Percentiles rank a stretch among this genome's conserved stretches.
Evolutionary conservation across 1,284 basidiomycete species (phyloP).

Genomic region (Phlebopus sp.): DNA sequence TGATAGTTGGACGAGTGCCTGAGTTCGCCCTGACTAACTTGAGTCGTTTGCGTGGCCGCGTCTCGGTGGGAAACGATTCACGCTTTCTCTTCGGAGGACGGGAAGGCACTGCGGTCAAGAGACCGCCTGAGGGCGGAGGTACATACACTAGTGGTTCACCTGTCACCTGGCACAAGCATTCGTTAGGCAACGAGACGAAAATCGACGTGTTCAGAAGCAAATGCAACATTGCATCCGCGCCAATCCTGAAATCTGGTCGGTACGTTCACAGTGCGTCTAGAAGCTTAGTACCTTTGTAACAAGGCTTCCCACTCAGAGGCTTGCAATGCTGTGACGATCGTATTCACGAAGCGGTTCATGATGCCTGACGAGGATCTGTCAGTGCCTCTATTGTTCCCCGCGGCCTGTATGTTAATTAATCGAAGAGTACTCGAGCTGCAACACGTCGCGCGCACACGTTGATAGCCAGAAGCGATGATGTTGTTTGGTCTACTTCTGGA

Average conservation of each 20-base stretch:
- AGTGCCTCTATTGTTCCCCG: constrained; percentile 8
- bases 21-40: constrained; percentile 10
- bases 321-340: constrained; percentile 65
- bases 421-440: neutral
- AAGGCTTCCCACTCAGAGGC: constrained; percentile 66
- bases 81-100: constrained; percentile 24
- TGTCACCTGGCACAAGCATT: constrained; percentile 78
- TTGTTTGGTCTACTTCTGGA: constrained; percentile 43
- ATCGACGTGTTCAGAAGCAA: constrained; percentile 70
- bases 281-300: constrained; percentile 49
- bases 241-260: constrained; percentile 49
- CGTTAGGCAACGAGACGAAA: constrained; percentile 72
- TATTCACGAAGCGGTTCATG: constrained; percentile 69
- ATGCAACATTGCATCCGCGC: constrained; percentile 69
- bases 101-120: constrained; percentile 12
- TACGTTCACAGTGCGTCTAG: neutral
- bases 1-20: constrained; percentile 6
- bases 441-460: constrained; percentile 41
- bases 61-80: constrained; percentile 13
- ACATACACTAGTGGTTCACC: constrained; percentile 63
- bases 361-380: constrained; percentile 38
- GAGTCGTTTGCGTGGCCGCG: constrained; percentile 27
- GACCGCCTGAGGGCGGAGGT: constrained; percentile 23
- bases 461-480: constrained; percentile 66
- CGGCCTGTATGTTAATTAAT: constrained; percentile 12